A percentile compares a stretch with the other conserved stretches of the same genome.
Evolutionary conservation across 768 basidiomycete genomes (phyloP).

Genomic region (Mycena indigotica): DNA sequence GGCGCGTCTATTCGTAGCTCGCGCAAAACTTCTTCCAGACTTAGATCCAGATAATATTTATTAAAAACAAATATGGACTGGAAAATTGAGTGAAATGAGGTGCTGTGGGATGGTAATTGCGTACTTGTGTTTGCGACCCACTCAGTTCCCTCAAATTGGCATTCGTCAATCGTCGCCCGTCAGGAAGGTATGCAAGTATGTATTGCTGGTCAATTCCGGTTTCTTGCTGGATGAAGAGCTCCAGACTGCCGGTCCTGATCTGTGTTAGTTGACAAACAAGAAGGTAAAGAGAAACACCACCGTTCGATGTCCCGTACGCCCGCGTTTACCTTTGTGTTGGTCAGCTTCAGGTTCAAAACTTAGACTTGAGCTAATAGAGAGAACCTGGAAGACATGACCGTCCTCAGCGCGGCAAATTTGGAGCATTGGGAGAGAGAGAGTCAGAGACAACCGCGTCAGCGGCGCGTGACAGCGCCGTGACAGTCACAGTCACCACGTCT

Average conservation of each 20-base stretch:
- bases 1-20: constrained; percentile 62
- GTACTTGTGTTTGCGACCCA: constrained; percentile 73
- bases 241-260: constrained; percentile 64
- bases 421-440: constrained; percentile 47
- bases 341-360: too few relatives aligned
- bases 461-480: too few relatives aligned
- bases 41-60: constrained; percentile 74
- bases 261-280: constrained; percentile 13
- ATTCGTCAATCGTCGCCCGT: constrained; percentile 71
- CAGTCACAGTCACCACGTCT: too few relatives aligned
- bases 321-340: constrained; percentile 52
- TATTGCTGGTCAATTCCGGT: constrained; percentile 71
- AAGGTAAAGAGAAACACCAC: constrained; percentile 37
- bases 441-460: neutral
- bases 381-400: constrained; percentile 62
- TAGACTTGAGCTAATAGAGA: too few relatives aligned
- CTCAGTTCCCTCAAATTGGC: constrained; percentile 77
- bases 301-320: constrained; percentile 77
- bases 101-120: constrained; percentile 18
- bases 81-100: neutral
- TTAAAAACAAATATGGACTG: constrained; percentile 83
- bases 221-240: constrained; percentile 69
- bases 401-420: constrained; percentile 68
- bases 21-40: constrained; percentile 64
- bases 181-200: constrained; percentile 76